Evolutionary conservation across 192 early-diverging fungal species (phyloP), one percentile per base, ranked within the genome.

Genomic region (Cladochytrium replicatum): DNA sequence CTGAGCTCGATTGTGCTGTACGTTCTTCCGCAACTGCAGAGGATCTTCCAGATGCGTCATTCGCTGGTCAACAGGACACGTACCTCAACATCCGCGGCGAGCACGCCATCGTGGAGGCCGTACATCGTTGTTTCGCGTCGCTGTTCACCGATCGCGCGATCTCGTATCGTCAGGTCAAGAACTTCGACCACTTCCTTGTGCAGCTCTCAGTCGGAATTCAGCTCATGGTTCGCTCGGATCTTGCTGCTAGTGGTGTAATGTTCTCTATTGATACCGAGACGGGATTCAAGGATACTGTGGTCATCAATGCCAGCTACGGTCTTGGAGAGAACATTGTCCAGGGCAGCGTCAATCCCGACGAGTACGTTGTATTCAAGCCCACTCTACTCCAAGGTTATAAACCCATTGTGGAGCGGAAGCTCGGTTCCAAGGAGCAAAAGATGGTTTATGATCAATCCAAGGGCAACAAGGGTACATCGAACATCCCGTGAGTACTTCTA

Each of bases 21-120:
- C 57, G 68, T 6, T 71, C 68, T 1, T 64, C 58, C 19, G 71
- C 69, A 23, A 72, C 71, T 21, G 71, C 69, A 15, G 71, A 73
- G 51, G 71, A 73, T 41, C 54, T 72, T 2, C 69, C 69, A 7
- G 61, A 61, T 4, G 69, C 69, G 22, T 72, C 69, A 7, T 73
- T 73, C 30, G 71, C 71, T 9, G 71, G 71, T n/a, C 71, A 73
- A 40, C 69, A 72, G 29, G 71, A 73, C n/a, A 68, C 63, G 7
- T 73, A 64, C 54, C 43, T 73, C 19, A 72, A 73, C 43, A 52
- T 72, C 23, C 50, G 50, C 23, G 61, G 65, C 0, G 63, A 63
- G 43, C 54, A 62, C 13, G 55, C 53, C 21, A 60, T 73, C 43
- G 27, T 73, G 7, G 41, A 38, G 8, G 71, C 71, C 1, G 48